Evolutionary conservation across 768 basidiomycete species (phyloP), one percentile per base, ranked within the genome.

Genomic region (Mycena maculata): DNA sequence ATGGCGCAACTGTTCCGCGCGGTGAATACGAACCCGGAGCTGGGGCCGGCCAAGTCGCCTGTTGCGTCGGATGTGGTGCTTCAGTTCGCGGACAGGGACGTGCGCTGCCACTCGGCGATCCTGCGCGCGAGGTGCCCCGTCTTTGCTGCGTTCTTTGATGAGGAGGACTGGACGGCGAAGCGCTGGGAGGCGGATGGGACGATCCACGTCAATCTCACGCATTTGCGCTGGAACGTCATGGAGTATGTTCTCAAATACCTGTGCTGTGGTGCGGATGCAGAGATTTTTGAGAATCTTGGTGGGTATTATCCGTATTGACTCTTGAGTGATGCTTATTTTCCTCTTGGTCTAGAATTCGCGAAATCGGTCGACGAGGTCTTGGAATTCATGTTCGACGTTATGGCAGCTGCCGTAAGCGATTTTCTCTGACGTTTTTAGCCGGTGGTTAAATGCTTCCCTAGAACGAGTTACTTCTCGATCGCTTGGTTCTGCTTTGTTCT

Each of bases 391-490:
- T 95, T 98, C 67, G 88, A 91, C 23, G 90, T 98, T 18, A 87
- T 98, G 77, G 90, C 90, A 38, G 91, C 88, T 20, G 94, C 96
- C 38, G 95, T 96, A 75, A 76, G 60, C 31, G 87, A 30, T 1
- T 18, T 9, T 65, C 25, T 28, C 18, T 15, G n/a, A 27, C 13
- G 1, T 8, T 39, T 22, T 18, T 22, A 5, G 18, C 30, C 57
- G 31, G 72, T 54, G 4, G 23, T 73, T 23, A 72, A 53, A 12
- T 7, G 11, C 12, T 28, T 38, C 5, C 66, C 9, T 67, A 96
- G 92, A 96, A 92, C 69, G 95, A 99, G 78, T 80, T 99, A 3
- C 85, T 98, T 11, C 82, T 98, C n/a, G 93, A 94, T 73, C 89
- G 90, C 22, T 86, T 99, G 22, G 86, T 94, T 38, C 84, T 93